Evolutionary conservation across 78 protist genomes (phyloP), one percentile per base, ranked within the genome.

Genomic region (Corallochytrium limacisporum): DNA sequence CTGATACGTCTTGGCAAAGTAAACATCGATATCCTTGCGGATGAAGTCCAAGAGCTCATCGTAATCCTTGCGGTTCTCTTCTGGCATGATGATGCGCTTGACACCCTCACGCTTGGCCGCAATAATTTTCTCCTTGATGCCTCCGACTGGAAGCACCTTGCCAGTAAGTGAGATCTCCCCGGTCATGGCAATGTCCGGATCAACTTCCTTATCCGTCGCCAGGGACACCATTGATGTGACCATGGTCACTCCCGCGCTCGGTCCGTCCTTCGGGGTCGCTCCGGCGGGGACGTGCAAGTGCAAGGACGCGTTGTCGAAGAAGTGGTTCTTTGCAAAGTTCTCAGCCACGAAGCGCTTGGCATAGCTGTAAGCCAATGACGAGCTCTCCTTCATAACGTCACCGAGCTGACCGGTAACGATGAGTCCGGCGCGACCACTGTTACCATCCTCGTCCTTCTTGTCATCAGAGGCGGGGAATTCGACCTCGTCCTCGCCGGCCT

Each of bases 151-250:
- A 35, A 91, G 57, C 4, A 73, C 73, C 65, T 75, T 75, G 22
- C 89, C 93, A n/a, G 87, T 81, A 29, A 87, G 83, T 1, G 81
- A 68, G 39, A 91, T 22, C 67, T 91, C 97, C 40, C 97, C 97
- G 15, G 92, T 86, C 94, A 91, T 89, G 20, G 94, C 91, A 0
- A 81, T 29, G 26, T 79, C 50, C 8, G 55, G 47, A 32, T 42
- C 29, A 29, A 77, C 49, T 9, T 84, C 65, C 44, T 4, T 24
- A 31, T 60, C 49, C 15, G 70, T 39, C 29, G 93, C 92, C 35
- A 89, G 60, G 15, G 93, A 86, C 12, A 82, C 28, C 3, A 91
- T 35, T 16, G 92, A 79, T 1, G 83, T 68, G 18, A 61, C 77
- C 53, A 89, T 72, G 0, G 92, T 85, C n/a, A 80, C 38, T 28